Conservation (phyloP, 805 yeast genomes). For the Zygosaccharomyces rouxii region DNA sequence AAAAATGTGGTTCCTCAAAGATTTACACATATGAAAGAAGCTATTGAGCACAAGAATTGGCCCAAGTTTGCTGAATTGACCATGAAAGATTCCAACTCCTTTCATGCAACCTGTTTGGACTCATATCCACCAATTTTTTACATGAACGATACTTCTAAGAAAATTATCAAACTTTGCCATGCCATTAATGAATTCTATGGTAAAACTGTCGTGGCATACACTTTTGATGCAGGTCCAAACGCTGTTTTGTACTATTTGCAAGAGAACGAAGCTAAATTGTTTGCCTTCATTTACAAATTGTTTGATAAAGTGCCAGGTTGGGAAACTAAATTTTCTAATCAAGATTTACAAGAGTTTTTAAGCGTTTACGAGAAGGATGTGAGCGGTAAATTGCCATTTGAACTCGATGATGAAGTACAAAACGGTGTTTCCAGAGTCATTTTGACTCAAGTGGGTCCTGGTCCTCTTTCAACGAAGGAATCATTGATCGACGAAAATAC, state of each 20-base stretch:
- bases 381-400: constrained; percentile 35
- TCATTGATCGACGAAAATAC: constrained; percentile 50
- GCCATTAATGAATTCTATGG: constrained; percentile 56
- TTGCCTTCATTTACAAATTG: constrained; percentile 61
- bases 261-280: constrained; percentile 65
- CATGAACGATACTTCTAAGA: constrained; percentile 84
- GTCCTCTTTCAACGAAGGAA: constrained; percentile 63
- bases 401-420: constrained; percentile 48
- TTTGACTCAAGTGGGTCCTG: constrained; percentile 80
- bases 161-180: constrained; percentile 74
- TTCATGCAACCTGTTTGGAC: constrained; percentile 97
- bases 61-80: constrained; percentile 80
- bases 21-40: constrained; percentile 72
- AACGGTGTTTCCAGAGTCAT: constrained; percentile 80
- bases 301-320: constrained; percentile 67
- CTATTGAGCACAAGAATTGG: constrained; percentile 75
- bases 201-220: constrained; percentile 82
- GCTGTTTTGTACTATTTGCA: constrained; percentile 89
- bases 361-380: constrained; percentile 27
- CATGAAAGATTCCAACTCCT: constrained; percentile 94
- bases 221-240: constrained; percentile 99
- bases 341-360: constrained; percentile 26
- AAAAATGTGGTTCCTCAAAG: constrained; percentile 80
- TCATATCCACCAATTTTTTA: constrained; percentile 94
- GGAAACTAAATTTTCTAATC: constrained; percentile 41